phyloP scores from a whole-genome alignment of 2,329 filamentous ascomycete species.

The Penicillium sp. region DNA sequence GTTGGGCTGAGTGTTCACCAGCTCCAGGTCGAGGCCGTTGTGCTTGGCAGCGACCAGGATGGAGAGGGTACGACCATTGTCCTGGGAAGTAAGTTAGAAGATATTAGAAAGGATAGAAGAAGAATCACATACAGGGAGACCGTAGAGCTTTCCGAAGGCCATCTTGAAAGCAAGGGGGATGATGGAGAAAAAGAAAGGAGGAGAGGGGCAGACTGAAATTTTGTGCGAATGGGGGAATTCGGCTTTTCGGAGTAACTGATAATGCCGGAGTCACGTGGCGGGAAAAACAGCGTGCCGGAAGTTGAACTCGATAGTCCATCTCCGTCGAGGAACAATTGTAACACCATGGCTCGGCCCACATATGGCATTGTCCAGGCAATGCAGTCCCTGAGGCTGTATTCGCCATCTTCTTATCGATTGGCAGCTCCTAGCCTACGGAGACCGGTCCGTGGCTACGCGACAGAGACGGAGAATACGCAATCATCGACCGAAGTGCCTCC shows the following conservation, averaged over 20 bases:
- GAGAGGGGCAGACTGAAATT: constrained; percentile 23
- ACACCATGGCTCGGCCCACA: constrained; percentile 37
- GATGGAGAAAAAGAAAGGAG: constrained; percentile 11
- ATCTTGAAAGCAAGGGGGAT: constrained; percentile 53
- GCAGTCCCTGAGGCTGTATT: constrained; percentile 28
- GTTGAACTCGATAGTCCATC: constrained; percentile 6
- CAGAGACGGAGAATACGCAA: constrained; percentile 13
- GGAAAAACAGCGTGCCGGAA: constrained; percentile 19
- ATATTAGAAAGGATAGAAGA: background rate
- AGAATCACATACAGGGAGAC: constrained; percentile 60
- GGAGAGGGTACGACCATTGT: constrained; percentile 81
- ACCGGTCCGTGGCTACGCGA: constrained; percentile 27
- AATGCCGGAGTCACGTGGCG: constrained; percentile 18
- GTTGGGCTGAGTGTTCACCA: constrained; percentile 58
- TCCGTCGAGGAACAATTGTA: background rate
- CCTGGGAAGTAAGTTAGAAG: constrained; percentile 49
- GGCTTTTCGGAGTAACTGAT: constrained; percentile 19
- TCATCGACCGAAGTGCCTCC: background rate
- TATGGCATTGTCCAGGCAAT: constrained; percentile 34
- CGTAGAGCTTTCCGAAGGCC: constrained; percentile 98
- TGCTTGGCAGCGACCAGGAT: constrained; percentile 94
- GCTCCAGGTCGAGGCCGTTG: constrained; percentile 88
- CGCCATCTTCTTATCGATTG: constrained; percentile 26
- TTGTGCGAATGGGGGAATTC: constrained; percentile 17
- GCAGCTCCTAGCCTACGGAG: constrained; percentile 16